Conservation (phyloP, 768 basidiomycete genomes). For the Imleria badia region DNA sequence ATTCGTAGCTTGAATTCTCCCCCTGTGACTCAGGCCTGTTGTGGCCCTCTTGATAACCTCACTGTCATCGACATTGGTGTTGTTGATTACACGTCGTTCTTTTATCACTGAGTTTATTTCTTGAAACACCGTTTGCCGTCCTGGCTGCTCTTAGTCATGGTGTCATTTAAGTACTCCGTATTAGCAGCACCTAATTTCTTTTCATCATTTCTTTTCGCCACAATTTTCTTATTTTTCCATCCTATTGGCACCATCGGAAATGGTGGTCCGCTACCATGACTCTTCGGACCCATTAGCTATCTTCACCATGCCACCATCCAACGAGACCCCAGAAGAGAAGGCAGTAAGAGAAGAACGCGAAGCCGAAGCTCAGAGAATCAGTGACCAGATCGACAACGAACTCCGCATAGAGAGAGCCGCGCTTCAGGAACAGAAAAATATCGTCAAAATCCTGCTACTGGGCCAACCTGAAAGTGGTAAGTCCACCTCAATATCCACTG, state of each 20-base stretch:
- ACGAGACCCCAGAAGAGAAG: constrained; percentile 53
- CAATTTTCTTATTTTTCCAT: background rate
- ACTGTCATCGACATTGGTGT: no score
- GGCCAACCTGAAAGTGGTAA: constrained; percentile 67
- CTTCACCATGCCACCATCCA: constrained; percentile 54
- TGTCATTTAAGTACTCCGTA: no score
- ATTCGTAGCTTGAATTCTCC: no score
- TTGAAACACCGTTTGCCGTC: no score
- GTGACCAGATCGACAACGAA: constrained; percentile 61
- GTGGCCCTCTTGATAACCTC: no score
- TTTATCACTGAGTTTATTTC: no score
- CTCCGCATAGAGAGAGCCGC: constrained; percentile 48
- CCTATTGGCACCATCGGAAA: background rate
- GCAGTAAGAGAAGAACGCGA: constrained; percentile 46
- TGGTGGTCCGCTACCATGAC: constrained; percentile 33
- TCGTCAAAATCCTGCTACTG: constrained; percentile 59
- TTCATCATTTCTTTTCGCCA: background rate
- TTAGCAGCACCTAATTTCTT: no score
- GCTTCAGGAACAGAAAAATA: constrained; percentile 44
- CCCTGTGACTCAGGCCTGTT: no score
- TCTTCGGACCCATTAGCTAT: constrained; percentile 58
- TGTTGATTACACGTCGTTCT: no score
- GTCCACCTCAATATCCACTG: constrained; percentile 26
- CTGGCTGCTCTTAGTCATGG: no score
- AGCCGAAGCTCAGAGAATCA: constrained; percentile 56